Evolutionary conservation across 2,329 filamentous ascomycete species (phyloP), one percentile per base, ranked within the genome.

Genomic region (Teratosphaeria pseudoeucalypti): DNA sequence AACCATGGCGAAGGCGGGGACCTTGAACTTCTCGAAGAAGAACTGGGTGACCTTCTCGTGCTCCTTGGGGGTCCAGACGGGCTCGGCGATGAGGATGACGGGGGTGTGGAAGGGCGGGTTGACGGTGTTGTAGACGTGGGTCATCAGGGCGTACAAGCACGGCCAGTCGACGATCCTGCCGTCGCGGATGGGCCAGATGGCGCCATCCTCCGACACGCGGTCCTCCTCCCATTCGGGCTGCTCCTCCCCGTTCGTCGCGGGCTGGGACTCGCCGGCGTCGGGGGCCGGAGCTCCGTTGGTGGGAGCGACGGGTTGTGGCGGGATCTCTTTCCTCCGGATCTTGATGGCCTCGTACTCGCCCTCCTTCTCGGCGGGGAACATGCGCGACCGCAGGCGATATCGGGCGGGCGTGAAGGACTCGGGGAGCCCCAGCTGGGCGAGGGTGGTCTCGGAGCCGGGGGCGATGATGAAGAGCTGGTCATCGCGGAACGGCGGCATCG

Each of bases 21-120:
- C 94, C 77, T 92, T 94, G 71, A 95, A 96, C 76, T 94, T 95
- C 75, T 99, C 94, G 70, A 99, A 99, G 64, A 97, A 85, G 78
- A 96, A 99, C 63, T 94, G 90, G 14, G 92, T 89, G 65, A 99
- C 86, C 47, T 83, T 83, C 75, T 97, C 92, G 71, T 87, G 87
- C 73, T 96, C 91, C 63, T 88, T 86, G 9, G 88, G 85, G 3
- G 90, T 91, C 92, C 94, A 99, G 66, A 86, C 87, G 3, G 94
- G 92, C 66, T 95, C 89, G 7, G 88, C 84, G 74, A 97, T 88
- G 63, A 99, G 84, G 73, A 97, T 82, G 64, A 99, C 90, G 1
- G 94, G 92, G 0, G 92, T 96, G 76, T 96, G 94, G 72, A 96
- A 94, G 2, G 90, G 90, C 29, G 90, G 91, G 62, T 90, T 94